phyloP scores from a whole-genome alignment of 192 early-diverging fungal species.

The Funneliformis geosporum region DNA sequence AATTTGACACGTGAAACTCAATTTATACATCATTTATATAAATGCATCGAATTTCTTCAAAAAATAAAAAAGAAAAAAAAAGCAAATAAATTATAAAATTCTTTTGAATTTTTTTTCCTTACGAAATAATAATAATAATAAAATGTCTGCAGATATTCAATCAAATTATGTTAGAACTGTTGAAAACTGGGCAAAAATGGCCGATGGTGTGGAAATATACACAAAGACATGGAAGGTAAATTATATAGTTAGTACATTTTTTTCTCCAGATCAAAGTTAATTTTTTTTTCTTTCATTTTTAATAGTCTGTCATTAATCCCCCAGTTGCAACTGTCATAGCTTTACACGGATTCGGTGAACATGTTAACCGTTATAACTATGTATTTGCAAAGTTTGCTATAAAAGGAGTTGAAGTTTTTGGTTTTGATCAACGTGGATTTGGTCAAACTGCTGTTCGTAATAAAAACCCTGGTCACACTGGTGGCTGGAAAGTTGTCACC shows the following conservation, averaged over 20 bases:
- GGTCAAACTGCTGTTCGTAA: slow-evolving; percentile 53
- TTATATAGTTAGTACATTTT: background rate
- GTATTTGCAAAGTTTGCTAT: slow-evolving; percentile 57
- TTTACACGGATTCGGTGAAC: slow-evolving; percentile 61
- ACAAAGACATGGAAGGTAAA: slow-evolving; percentile 5
- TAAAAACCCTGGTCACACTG: slow-evolving; percentile 48
- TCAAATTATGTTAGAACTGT: too few species aligned
- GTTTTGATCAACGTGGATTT: slow-evolving; percentile 68
- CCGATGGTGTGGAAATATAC: background rate
- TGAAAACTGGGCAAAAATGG: background rate
- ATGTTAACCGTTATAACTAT: slow-evolving; percentile 56
- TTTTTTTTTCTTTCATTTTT: background rate
- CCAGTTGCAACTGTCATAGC: slow-evolving; percentile 45
- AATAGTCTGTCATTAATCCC: slow-evolving; percentile 19
- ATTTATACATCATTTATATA: too few species aligned
- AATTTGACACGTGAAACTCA: too few species aligned
- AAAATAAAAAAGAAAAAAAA: too few species aligned
- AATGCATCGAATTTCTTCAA: too few species aligned
- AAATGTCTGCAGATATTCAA: too few species aligned
- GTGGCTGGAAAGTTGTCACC: slow-evolving; percentile 48
- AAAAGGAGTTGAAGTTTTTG: slow-evolving; percentile 56
- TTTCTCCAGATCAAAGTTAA: too few species aligned
- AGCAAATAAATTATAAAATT: too few species aligned
- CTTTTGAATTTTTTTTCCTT: too few species aligned
- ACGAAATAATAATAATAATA: too few species aligned